Conservation (phyloP, 768 basidiomycete genomes). For the Tephrocybe sp. region DNA sequence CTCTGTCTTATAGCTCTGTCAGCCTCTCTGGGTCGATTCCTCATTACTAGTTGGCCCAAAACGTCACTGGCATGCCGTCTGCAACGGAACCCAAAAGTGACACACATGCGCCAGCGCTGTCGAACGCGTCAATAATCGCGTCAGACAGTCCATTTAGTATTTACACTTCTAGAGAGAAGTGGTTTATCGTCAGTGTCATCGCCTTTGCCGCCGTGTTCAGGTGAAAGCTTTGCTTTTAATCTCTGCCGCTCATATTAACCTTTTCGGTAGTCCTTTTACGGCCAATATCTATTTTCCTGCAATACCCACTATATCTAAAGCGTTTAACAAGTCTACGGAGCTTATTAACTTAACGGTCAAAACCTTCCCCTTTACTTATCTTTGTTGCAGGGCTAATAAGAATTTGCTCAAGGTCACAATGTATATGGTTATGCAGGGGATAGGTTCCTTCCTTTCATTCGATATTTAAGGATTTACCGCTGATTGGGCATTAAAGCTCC, state of each 20-base stretch:
- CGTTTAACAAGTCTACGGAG: slow-evolving; percentile 64
- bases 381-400: neutral
- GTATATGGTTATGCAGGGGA: slow-evolving; percentile 68
- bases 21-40: no score
- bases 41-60: neutral
- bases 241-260: neutral
- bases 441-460: slow-evolving; percentile 34
- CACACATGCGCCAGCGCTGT: neutral
- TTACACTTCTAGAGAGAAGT: slow-evolving; percentile 58
- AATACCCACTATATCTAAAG: slow-evolving; percentile 62
- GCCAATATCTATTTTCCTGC: slow-evolving; percentile 80
- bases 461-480: neutral
- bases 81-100: neutral
- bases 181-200: slow-evolving; percentile 62
- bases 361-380: slow-evolving; percentile 21
- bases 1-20: no score
- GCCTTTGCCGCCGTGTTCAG: slow-evolving; percentile 64
- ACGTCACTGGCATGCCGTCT: neutral
- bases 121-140: neutral
- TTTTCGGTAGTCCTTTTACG: slow-evolving; percentile 27
- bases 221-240: slow-evolving; percentile 23
- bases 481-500: slow-evolving; percentile 37
- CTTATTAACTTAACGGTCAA: slow-evolving; percentile 74
- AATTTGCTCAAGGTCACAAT: slow-evolving; percentile 49
- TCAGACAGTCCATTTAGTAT: slow-evolving; percentile 34